Conservation (phyloP, 768 basidiomycete genomes). For the Pisolithus orientalis region DNA sequence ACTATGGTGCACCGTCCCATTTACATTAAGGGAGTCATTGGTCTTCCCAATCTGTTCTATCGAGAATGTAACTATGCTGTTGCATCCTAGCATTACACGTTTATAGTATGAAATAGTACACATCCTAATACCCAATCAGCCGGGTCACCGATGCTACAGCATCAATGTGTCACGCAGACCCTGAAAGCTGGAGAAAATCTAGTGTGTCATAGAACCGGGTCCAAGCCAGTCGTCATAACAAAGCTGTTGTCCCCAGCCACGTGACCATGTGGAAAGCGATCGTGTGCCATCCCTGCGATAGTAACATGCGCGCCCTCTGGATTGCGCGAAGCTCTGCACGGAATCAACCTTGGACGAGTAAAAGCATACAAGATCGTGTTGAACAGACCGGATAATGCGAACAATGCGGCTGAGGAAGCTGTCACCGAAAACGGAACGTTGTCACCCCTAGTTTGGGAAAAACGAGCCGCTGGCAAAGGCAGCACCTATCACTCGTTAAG, state of each 20-base stretch:
- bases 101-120: no score
- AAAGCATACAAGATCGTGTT: constrained; percentile 34
- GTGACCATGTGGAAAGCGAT: background rate
- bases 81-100: no score
- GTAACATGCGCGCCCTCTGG: background rate
- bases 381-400: constrained; percentile 30
- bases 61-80: no score
- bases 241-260: background rate
- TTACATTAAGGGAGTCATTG: no score
- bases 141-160: no score
- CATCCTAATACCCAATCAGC: no score
- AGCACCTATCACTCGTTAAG: constrained; percentile 18
- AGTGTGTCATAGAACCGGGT: no score
- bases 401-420: constrained; percentile 34
- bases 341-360: constrained; percentile 36
- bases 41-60: no score
- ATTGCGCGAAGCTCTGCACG: constrained; percentile 1
- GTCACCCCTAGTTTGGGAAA: constrained; percentile 27
- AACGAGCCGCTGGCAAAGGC: constrained; percentile 37
- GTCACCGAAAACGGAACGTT: constrained; percentile 30
- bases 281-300: background rate
- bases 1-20: no score
- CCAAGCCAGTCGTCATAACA: no score
- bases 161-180: no score
- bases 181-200: no score